Base-by-base conservation (phyloP, 768 basidiomycete genomes). In the Boletus rufocinnamomeus region DNA sequence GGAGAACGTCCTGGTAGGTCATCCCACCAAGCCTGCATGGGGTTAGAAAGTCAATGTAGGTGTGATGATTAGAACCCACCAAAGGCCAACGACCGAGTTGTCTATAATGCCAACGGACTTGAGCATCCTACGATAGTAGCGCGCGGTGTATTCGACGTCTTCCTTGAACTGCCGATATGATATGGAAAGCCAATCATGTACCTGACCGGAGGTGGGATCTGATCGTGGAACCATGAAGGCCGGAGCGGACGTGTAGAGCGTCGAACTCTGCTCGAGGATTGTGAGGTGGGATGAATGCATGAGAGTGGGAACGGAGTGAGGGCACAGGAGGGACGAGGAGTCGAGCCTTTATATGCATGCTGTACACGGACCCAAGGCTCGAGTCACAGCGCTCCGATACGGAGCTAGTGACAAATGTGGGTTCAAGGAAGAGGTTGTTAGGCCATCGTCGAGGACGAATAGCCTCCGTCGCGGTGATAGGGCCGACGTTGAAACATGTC, bases 81-180 rank as follows among this genome's bases (percentile, higher is more conserved):
- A 91, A 56, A 90, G 71, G 21, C 89, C 89, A 41, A 92, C 77
- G 32, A 91, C 82, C 10, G 89, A 85, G 52, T 81, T 73, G 46
- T 72, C 74, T 30, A 76, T 73, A 50, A 91, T 76, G 40, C 77
- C 79, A 23, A 77, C 72, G 40, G 75, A 67, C 38, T 67, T 66
- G 44, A 92, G 76, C n/a, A 73, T 68, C 17, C 70, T 73, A 38
- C 80, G 77, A 84, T 89, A 92, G 69, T 88, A 79, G 46, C 77
- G 79, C 37, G 89, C 88, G 60, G 80, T 83, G 35, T 75, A 70
- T 66, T 89, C 86, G 64, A 91, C 86, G 56, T 91, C 86, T 19
- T 69, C 57, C 58, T 78, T 77, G 75, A 92, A 91, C 66, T 86
- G 81, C 16, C 61, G 65, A 73, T 87, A 92, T 52, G 85, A 81